Conservation (phyloP, 495 filamentous ascomycete species). For the Aspergillus avenaceus region DNA sequence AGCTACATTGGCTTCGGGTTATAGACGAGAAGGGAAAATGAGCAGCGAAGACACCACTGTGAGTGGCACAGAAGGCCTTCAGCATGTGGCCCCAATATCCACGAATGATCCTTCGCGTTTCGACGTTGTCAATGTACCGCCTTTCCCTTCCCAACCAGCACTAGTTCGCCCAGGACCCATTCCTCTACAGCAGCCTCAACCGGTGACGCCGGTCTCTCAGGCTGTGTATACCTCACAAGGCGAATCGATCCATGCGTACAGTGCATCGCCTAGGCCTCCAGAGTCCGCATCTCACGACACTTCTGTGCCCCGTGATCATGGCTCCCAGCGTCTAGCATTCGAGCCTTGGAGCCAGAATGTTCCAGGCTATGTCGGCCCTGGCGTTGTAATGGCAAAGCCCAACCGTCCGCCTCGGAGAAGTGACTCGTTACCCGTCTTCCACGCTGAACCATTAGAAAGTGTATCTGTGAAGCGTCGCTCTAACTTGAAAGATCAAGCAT, state of each 20-base stretch:
- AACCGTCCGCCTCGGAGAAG: slow-evolving; percentile 20
- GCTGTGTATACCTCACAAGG: slow-evolving; percentile 47
- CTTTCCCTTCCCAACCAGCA: slow-evolving; percentile 45
- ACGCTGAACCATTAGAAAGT: slow-evolving; percentile 16
- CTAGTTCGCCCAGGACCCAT: slow-evolving; percentile 45
- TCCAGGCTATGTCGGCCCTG: not conserved
- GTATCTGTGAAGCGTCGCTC: slow-evolving; percentile 32
- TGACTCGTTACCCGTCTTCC: slow-evolving; percentile 33
- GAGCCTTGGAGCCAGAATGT: slow-evolving; percentile 11
- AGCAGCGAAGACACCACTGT: slow-evolving; percentile 20
- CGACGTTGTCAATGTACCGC: slow-evolving; percentile 46
- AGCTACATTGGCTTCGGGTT: slow-evolving; percentile 28
- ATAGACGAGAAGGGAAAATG: slow-evolving; percentile 13
- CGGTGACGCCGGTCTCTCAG: slow-evolving; percentile 52
- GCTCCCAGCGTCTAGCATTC: slow-evolving; percentile 22
- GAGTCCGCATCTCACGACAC: slow-evolving; percentile 27
- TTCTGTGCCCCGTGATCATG: slow-evolving; percentile 20
- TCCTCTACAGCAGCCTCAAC: slow-evolving; percentile 56
- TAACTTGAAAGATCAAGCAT: slow-evolving; percentile 39
- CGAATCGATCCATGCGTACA: slow-evolving; percentile 31
- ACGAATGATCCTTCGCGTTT: slow-evolving; percentile 59
- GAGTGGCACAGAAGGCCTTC: slow-evolving; percentile 35
- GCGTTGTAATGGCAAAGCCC: slow-evolving; percentile 1
- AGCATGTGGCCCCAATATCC: slow-evolving; percentile 53
- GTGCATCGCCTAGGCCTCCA: slow-evolving; percentile 28